Evolutionary conservation across 2,329 filamentous ascomycete genomes (phyloP), one percentile per base, ranked within the genome.

Genomic region (Amphichorda felina): DNA sequence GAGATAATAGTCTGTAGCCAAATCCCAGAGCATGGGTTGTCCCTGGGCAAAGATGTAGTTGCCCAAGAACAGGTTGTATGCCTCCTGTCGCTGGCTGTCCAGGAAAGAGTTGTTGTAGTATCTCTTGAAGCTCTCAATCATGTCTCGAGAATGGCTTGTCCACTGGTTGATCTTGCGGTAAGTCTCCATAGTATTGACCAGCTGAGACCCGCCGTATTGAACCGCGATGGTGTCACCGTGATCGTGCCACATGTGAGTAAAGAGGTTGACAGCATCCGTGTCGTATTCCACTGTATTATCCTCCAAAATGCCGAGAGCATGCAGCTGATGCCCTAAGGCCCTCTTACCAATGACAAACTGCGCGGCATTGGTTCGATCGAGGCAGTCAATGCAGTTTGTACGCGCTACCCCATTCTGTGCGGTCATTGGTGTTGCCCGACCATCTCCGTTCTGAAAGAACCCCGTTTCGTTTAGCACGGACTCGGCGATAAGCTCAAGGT

Each of bases 41-140:
- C 84, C 87, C 43, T 86, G 78, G 0, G 72, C 63, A 52, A 87
- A 96, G 34, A 88, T 84, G 54, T 98, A 98, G 51, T 96, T 95
- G 6, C 91, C 91, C 2, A 98, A 70, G 51, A 98, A 98, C 8
- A 98, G 66, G 46, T 98, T 98, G 57, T 96, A 96, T 1, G 91
- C 91, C 58, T 98, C 91, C 58, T 98, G 91, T 22, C 91, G 78
- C 53, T 98, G 91, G n/a, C 82, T 88, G 55, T 98, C 91, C 8
- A 98, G 72, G 54, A 98, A 98, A 0, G 89, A 94, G 52, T 98
- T 98, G 61, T 96, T 94, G 58, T 98, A 98, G 56, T 96, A 98
- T 19, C 91, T 76, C 57, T 96, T 98, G 66, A 98, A 95, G 55
- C 86, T 94, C 60, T 98, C 91, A 16, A 98, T 88, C 89, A 98